These are phyloP conservation scores for Sicyos baderoa DNA, from an alignment of 306 rosid genomes.

Conservation along the genomic window DNA sequence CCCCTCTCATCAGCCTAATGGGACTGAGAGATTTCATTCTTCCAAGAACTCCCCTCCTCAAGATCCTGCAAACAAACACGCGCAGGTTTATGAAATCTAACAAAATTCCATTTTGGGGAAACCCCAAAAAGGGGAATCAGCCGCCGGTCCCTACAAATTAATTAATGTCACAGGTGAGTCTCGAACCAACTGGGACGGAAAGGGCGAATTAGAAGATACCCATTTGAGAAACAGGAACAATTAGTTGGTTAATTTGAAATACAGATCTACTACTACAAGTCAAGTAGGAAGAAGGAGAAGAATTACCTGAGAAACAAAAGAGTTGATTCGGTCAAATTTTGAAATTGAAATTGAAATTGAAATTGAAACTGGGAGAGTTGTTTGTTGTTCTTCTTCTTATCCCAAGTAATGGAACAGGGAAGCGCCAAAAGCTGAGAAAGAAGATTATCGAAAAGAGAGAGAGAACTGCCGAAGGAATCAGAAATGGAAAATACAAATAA, in stretches of 20 bases:
- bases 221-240: background rate
- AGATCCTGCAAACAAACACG: constrained; percentile 34
- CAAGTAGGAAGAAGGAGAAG: background rate
- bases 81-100: background rate
- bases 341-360: background rate
- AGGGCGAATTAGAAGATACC: background rate
- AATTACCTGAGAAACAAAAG: constrained; percentile 3
- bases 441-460: background rate
- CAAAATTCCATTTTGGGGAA: background rate
- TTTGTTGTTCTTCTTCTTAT: background rate
- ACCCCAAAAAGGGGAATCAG: background rate
- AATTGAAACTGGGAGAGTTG: background rate
- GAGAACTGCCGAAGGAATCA: background rate
- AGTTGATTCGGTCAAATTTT: background rate
- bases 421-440: background rate
- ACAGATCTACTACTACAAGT: background rate
- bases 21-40: constrained; percentile 70
- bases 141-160: too few species aligned
- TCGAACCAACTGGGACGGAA: too few species aligned
- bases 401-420: constrained; percentile 14
- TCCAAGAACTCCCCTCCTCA: constrained; percentile 32
- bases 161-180: too few species aligned
- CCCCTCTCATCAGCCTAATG: constrained; percentile 57
- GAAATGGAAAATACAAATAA: background rate
- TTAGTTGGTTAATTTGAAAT: background rate